Conservation (phyloP, 2,329 filamentous ascomycete genomes). For the Beauveria pseudobassiana region DNA sequence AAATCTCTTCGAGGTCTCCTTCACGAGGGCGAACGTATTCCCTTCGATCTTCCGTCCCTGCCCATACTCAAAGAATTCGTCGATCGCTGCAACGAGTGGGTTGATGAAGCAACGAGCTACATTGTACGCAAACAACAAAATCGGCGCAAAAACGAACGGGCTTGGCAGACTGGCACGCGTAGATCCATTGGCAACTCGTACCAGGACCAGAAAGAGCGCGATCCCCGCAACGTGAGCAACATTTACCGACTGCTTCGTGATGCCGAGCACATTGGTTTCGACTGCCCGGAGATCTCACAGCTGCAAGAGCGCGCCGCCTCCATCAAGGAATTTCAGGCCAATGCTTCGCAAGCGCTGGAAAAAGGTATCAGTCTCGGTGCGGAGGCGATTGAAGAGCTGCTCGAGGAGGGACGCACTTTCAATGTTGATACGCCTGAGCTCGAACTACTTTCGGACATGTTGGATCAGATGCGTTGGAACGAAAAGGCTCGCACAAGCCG, state of each 20-base stretch:
- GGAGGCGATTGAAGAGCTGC: constrained; percentile 75
- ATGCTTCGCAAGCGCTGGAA: constrained; percentile 62
- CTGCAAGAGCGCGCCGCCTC: constrained; percentile 78
- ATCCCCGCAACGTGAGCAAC: constrained; percentile 81
- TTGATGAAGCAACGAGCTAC: constrained; percentile 93
- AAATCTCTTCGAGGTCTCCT: constrained; percentile 79
- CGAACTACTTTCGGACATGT: constrained; percentile 68
- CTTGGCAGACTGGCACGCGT: constrained; percentile 65
- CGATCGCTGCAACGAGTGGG: constrained; percentile 94
- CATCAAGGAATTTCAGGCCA: constrained; percentile 76
- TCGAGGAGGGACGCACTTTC: constrained; percentile 83
- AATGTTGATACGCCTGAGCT: constrained; percentile 89
- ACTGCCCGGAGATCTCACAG: constrained; percentile 82
- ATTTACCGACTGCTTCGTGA: constrained; percentile 77
- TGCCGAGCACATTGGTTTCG: constrained; percentile 83
- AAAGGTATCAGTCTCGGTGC: constrained; percentile 57
- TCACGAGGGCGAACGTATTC: constrained; percentile 92
- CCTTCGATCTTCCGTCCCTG: constrained; percentile 78
- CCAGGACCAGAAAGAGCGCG: constrained; percentile 71
- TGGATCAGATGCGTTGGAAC: constrained; percentile 86
- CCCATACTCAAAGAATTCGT: constrained; percentile 81
- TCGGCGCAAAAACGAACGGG: constrained; percentile 87
- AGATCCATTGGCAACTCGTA: constrained; percentile 53
- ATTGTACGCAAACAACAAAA: constrained; percentile 97
- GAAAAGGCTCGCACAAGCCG: constrained; percentile 62